Percentiles rank a stretch among this genome's conserved stretches.
phyloP scores from a whole-genome alignment of 164 flowering plant species.

The Nelumbo lutea region DNA sequence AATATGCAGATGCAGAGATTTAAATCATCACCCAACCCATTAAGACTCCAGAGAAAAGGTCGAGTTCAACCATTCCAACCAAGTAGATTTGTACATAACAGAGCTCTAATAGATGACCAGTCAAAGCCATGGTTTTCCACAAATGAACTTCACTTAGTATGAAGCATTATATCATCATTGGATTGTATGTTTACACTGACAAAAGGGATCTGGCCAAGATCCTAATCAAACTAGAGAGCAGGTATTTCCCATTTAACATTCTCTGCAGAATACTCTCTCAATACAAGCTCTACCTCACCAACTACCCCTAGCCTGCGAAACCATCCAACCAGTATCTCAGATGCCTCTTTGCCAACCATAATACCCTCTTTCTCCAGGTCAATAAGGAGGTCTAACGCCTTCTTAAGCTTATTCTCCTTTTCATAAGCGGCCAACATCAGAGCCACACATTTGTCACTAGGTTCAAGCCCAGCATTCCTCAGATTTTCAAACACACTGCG shows the following conservation, averaged over 20 bases:
- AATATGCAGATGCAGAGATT: too few species aligned
- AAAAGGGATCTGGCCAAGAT: neutral
- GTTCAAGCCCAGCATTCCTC: constrained; percentile 57
- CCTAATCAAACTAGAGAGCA: constrained; percentile 1
- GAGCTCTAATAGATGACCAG: too few species aligned
- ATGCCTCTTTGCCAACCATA: constrained; percentile 58
- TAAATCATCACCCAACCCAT: too few species aligned
- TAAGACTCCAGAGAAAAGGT: too few species aligned
- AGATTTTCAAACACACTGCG: constrained; percentile 63
- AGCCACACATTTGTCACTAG: constrained; percentile 73
- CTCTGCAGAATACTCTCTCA: constrained; percentile 44
- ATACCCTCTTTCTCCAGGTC: constrained; percentile 62
- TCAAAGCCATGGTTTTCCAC: too few species aligned
- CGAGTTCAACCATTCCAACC: too few species aligned
- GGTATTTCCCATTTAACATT: constrained; percentile 3
- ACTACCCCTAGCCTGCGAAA: constrained; percentile 64
- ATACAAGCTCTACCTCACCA: constrained; percentile 59
- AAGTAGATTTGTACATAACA: too few species aligned
- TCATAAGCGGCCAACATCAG: constrained; percentile 60
- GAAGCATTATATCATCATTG: too few species aligned
- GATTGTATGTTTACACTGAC: too few species aligned
- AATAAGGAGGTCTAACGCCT: constrained; percentile 58
- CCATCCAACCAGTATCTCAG: constrained; percentile 63
- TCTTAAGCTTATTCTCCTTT: constrained; percentile 52
- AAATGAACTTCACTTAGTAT: too few species aligned